Evolutionary conservation across 305 asterid genomes (phyloP).

Genomic region (Solanum hybrid): DNA sequence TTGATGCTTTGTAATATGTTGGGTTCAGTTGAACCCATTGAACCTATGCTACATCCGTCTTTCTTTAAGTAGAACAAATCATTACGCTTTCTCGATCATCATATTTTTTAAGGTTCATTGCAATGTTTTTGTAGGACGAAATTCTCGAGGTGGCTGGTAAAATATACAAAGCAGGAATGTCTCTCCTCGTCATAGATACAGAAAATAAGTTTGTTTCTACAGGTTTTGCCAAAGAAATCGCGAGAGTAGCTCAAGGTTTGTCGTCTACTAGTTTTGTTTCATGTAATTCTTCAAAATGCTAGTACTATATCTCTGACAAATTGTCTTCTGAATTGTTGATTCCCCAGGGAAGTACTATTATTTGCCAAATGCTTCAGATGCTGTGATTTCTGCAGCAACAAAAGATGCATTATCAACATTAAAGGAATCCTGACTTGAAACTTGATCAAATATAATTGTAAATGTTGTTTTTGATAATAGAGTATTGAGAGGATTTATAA

Average conservation of each 20-base stretch:
- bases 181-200: constrained; percentile 91
- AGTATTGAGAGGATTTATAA: not conserved
- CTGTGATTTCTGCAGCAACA: constrained; percentile 89
- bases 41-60: not conserved
- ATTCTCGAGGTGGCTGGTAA: constrained; percentile 96
- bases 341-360: constrained; percentile 88
- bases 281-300: not conserved
- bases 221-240: constrained; percentile 96
- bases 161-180: constrained; percentile 92
- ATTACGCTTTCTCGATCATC: not conserved
- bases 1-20: not conserved
- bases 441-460: not conserved
- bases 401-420: constrained; percentile 77
- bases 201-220: constrained; percentile 97
- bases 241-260: constrained; percentile 93
- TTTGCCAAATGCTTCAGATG: constrained; percentile 97
- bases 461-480: not conserved
- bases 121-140: constrained; percentile 51
- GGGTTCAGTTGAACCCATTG: not conserved
- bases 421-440: constrained; percentile 42
- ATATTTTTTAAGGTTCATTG: not conserved
- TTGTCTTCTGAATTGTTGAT: not conserved
- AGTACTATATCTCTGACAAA: not conserved
- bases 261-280: not conserved
- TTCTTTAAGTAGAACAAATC: not conserved